These are phyloP conservation scores for Podosphaera fusca DNA, from an alignment of 2,329 filamentous ascomycete genomes.

Conservation along the genomic window DNA sequence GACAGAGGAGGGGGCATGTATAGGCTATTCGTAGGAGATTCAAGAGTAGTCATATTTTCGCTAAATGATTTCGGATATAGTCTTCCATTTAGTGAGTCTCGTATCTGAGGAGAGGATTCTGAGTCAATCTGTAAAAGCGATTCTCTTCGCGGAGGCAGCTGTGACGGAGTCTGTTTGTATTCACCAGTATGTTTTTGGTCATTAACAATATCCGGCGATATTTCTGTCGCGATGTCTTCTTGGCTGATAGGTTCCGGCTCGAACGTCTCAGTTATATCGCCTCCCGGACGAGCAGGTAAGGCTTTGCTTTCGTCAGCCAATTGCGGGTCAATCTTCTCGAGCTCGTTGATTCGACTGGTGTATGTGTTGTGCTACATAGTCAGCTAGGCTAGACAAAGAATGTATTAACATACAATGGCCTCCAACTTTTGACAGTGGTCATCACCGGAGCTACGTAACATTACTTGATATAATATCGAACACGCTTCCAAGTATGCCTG, in stretches of 20 bases:
- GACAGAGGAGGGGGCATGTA: conserved; percentile 53
- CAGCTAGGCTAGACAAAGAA: conserved; percentile 4
- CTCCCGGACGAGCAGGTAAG: conserved; percentile 47
- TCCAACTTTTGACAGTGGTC: conserved; percentile 82
- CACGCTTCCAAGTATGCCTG: conserved; percentile 84
- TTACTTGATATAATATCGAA: conserved; percentile 64
- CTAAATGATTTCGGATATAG: conserved; percentile 28
- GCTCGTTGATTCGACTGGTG: conserved; percentile 67
- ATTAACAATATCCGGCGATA: conserved; percentile 26
- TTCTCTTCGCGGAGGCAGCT: conserved; percentile 16
- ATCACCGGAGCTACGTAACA: conserved; percentile 59
- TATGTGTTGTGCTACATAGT: conserved; percentile 56
- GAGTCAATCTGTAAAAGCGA: conserved; percentile 15
- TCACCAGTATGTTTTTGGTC: conserved; percentile 13
- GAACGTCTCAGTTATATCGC: conserved; percentile 21
- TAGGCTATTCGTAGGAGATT: conserved; percentile 28
- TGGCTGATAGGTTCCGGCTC: too few relatives aligned
- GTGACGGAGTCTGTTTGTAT: conserved; percentile 8
- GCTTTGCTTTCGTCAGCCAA: conserved; percentile 41
- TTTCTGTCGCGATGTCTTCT: conserved; percentile 13
- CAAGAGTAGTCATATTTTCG: conserved; percentile 20
- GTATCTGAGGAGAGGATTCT: conserved; percentile 12
- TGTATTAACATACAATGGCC: conserved; percentile 49
- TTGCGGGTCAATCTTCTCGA: conserved; percentile 45
- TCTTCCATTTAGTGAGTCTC: conserved; percentile 21